Base-by-base conservation (phyloP, 176 grass and related monocot genomes). In the Rhipidocladum racemiflorum region DNA sequence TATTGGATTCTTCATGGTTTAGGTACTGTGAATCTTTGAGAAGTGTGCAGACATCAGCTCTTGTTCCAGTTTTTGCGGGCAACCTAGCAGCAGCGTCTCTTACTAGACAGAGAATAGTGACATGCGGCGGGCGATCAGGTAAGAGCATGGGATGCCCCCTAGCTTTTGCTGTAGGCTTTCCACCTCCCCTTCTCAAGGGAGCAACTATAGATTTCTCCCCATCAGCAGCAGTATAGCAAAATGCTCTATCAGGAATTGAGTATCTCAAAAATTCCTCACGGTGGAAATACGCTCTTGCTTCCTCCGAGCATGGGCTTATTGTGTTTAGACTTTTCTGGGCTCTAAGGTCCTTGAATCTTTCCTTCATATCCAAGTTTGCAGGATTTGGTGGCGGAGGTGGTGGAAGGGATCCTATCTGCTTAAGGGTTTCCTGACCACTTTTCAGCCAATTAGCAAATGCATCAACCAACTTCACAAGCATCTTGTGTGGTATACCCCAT, bases 361-460 rank as follows among this genome's bases (percentile, higher is more conserved):
- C 96, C 87, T 95, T 99, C 88, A 93, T 73, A 68, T 95, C 91
- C 74, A 91, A 87, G 80, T 92, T 93, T 55, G 85, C 94, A 81
- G 94, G 87, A 84, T 95, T 82, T 34, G 93, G 94, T 55, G 85
- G 49, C 27, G 96, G 96, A 77, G 96, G 89, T 54, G 93, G 68
- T 69, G 96, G 96, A 49, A 99, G 91, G 68, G 90, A 92, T 86
- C 96, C 96, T 56, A 99, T 99, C 69, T 99, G 96, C 78, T 99
- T 92, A 80, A 99, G 96, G 60, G 96, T 99, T 81, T 95, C 93
- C 84, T 93, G 96, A 49, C 96, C 93, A 84, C 90, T 93, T 91
- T 99, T 99, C 80, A 99, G 84, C 96, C 96, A 99, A 81, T 99
- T 99, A 85, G 96, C 91, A 95, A 99, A 99, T 82, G 96, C 92